Percentiles rank a stretch among this genome's conserved stretches.
These are phyloP conservation scores for Gastrolobium villosum DNA, from an alignment of 306 rosid species.

Conservation along the genomic window DNA sequence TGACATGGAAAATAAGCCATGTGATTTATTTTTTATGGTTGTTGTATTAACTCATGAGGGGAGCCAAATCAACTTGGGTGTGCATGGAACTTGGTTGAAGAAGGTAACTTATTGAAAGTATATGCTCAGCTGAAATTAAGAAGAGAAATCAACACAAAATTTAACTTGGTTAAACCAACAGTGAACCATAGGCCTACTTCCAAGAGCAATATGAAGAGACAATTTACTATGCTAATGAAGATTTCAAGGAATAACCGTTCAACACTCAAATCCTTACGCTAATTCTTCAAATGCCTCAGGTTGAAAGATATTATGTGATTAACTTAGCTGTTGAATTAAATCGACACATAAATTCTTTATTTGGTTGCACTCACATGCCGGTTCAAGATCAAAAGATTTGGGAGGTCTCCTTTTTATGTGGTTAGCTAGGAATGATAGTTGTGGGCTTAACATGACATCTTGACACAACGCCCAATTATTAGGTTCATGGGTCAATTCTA, in stretches of 20 bases:
- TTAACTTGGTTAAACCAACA: constrained; percentile 29
- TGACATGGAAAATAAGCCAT: too few relatives aligned
- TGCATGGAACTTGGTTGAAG: neutral
- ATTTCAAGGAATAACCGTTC: neutral
- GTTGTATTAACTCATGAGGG: neutral
- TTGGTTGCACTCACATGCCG: neutral
- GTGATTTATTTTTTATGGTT: too few relatives aligned
- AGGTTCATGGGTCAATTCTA: neutral
- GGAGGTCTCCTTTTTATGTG: constrained; percentile 3
- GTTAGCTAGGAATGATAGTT: constrained; percentile 3
- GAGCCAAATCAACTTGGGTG: neutral
- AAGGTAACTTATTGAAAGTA: neutral
- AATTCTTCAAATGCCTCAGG: neutral
- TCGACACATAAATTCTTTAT: neutral
- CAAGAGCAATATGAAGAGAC: neutral
- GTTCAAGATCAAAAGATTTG: neutral
- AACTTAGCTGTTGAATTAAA: neutral
- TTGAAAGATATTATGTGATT: neutral
- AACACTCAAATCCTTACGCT: neutral
- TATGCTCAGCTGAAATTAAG: neutral
- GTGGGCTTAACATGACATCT: neutral
- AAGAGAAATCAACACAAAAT: neutral
- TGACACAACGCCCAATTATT: neutral
- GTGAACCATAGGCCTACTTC: constrained; percentile 17
- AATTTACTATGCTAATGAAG: neutral